Evolutionary conservation across 1,139 yeast genomes (phyloP).

Genomic region (Yamadazyma epiphylla): DNA sequence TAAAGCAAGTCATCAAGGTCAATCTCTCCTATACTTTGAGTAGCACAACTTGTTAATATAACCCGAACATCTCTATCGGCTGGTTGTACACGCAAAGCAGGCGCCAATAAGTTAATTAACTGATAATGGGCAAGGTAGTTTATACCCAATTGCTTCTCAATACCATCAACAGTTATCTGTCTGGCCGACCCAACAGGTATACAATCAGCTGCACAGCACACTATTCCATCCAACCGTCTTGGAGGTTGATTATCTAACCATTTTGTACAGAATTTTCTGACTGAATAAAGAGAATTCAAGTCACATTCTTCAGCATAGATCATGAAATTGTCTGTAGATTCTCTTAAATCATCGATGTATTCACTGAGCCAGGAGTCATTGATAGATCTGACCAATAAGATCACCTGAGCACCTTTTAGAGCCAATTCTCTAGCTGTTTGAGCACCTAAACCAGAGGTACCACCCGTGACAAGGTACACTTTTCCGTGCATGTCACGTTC

Average conservation of each 20-base stretch:
- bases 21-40: slow-evolving; percentile 69
- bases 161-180: slow-evolving; percentile 70
- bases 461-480: slow-evolving; percentile 75
- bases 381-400: slow-evolving; percentile 62
- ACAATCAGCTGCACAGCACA: slow-evolving; percentile 84
- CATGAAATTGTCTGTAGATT: slow-evolving; percentile 62
- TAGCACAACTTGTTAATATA: slow-evolving; percentile 68
- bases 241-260: slow-evolving; percentile 95
- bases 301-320: slow-evolving; percentile 90
- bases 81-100: slow-evolving; percentile 82
- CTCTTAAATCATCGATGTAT: slow-evolving; percentile 73
- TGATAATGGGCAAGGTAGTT: slow-evolving; percentile 83
- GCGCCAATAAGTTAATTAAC: slow-evolving; percentile 70
- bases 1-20: slow-evolving; percentile 68
- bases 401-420: slow-evolving; percentile 76
- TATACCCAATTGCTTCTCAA: slow-evolving; percentile 78
- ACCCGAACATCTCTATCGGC: slow-evolving; percentile 92
- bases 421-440: slow-evolving; percentile 74
- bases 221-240: slow-evolving; percentile 80
- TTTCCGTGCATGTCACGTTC: slow-evolving; percentile 89
- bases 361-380: slow-evolving; percentile 78
- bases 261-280: slow-evolving; percentile 88
- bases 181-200: slow-evolving; percentile 64
- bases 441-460: slow-evolving; percentile 89
- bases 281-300: slow-evolving; percentile 64